phyloP scores from a whole-genome alignment of 2,329 filamentous ascomycete genomes.

The Cercospora brassicicola region DNA sequence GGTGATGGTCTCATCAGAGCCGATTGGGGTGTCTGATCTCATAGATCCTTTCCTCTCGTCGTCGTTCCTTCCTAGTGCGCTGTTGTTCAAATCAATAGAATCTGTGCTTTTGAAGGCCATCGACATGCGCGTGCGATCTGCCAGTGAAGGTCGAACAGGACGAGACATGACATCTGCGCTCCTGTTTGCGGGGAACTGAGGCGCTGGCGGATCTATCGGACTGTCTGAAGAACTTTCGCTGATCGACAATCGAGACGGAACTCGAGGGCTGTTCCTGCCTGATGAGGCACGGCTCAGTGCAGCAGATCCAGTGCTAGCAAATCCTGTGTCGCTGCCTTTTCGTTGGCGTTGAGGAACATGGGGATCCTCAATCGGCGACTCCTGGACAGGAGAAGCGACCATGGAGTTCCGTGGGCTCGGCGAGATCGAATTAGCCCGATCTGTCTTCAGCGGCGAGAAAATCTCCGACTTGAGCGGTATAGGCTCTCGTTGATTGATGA shows the following conservation, averaged over 20 bases:
- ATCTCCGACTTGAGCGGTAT: conserved; percentile 38
- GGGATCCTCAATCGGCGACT: conserved; percentile 14
- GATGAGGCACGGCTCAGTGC: conserved; percentile 18
- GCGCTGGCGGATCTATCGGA: conserved; percentile 18
- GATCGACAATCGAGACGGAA: conserved; percentile 16
- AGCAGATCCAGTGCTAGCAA: conserved; percentile 6
- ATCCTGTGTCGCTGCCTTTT: conserved; percentile 19
- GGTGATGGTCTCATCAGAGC: conserved; percentile 13
- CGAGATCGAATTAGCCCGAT: conserved; percentile 21
- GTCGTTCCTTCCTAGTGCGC: neutral
- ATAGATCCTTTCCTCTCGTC: neutral
- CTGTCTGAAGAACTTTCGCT: conserved; percentile 26
- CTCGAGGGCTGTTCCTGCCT: conserved; percentile 16
- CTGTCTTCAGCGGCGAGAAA: conserved; percentile 39
- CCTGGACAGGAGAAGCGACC: conserved; percentile 25
- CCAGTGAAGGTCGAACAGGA: conserved; percentile 43
- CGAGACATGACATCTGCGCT: conserved; percentile 15
- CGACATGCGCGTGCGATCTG: conserved; percentile 50
- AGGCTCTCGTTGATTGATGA: conserved; percentile 33
- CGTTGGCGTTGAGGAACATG: conserved; percentile 16
- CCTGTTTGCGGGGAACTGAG: conserved; percentile 6
- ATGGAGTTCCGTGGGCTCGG: conserved; percentile 18
- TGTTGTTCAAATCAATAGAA: neutral
- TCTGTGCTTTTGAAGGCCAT: conserved; percentile 41
- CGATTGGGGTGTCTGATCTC: conserved; percentile 17